Percentiles rank a stretch among this genome's conserved stretches.
These are phyloP conservation scores for Wickerhamiella cacticola DNA, from an alignment of 805 yeast species.

Conservation along the genomic window DNA sequence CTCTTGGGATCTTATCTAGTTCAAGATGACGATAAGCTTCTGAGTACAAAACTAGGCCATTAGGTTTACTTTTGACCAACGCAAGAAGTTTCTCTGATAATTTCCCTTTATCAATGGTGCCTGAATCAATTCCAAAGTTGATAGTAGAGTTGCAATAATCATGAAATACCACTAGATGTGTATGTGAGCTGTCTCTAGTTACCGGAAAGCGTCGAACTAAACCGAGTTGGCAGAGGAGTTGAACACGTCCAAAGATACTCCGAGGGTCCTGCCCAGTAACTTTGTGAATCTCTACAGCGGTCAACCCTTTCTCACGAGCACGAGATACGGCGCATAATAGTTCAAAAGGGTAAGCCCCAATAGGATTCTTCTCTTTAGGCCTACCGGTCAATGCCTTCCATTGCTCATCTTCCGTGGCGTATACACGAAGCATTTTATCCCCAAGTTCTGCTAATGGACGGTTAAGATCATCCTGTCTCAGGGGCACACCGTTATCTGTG, in stretches of 20 bases:
- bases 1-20: constrained; percentile 25
- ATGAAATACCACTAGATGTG: constrained; percentile 26
- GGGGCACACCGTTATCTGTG: constrained; percentile 8
- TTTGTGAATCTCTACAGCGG: constrained; percentile 29
- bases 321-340: constrained; percentile 32
- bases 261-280: constrained; percentile 33
- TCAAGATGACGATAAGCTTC: constrained; percentile 33
- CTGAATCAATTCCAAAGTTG: neutral
- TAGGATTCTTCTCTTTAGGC: constrained; percentile 23
- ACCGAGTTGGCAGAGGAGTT: constrained; percentile 26
- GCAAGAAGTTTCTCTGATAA: constrained; percentile 18
- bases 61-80: constrained; percentile 25
- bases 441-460: neutral
- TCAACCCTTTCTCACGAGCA: constrained; percentile 30
- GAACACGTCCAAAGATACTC: constrained; percentile 30
- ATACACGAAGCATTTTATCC: constrained; percentile 16
- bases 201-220: constrained; percentile 29
- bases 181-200: constrained; percentile 26
- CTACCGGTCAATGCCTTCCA: constrained; percentile 30
- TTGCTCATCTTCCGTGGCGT: constrained; percentile 27
- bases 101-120: constrained; percentile 2
- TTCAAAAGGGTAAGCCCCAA: constrained; percentile 32
- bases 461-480: neutral
- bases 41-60: constrained; percentile 27
- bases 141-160: constrained; percentile 26